phyloP scores from a whole-genome alignment of 2,329 filamentous ascomycete genomes.

The Aureobasidium sp. region DNA sequence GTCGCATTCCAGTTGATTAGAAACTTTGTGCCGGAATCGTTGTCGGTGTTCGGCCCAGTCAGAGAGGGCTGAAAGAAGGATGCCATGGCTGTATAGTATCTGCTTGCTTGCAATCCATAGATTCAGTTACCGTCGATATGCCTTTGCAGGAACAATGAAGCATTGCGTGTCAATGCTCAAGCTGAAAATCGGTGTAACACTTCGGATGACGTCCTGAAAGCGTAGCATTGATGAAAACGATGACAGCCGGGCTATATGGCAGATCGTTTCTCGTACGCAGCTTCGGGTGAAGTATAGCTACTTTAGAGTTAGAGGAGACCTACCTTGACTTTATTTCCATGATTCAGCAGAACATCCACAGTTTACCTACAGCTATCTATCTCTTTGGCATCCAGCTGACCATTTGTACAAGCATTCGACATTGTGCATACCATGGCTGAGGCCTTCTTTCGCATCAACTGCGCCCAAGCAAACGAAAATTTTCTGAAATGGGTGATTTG shows the following conservation, averaged over 20 bases:
- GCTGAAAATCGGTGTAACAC: neutral
- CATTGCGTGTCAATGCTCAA: neutral
- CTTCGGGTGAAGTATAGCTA: neutral
- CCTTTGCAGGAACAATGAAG: neutral
- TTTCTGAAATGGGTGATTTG: neutral
- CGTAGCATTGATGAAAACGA: neutral
- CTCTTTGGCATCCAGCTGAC: neutral
- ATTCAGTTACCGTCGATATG: neutral
- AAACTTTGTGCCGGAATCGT: neutral
- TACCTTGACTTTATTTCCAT: neutral
- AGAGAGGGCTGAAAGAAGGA: conserved; percentile 13
- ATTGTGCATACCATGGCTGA: neutral
- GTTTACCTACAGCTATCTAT: neutral
- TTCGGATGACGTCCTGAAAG: neutral
- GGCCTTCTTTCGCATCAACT: neutral
- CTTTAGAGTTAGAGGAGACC: neutral
- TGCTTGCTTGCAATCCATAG: neutral
- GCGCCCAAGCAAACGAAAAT: neutral
- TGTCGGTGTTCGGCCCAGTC: neutral
- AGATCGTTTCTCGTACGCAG: neutral
- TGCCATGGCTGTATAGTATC: conserved; percentile 3
- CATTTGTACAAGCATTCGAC: neutral
- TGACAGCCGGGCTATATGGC: neutral
- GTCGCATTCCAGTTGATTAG: conserved; percentile 12
- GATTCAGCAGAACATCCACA: neutral